Evolutionary conservation across 2,329 filamentous ascomycete genomes (phyloP), one percentile per base, ranked within the genome.

Genomic region (Trichoderma sp.): DNA sequence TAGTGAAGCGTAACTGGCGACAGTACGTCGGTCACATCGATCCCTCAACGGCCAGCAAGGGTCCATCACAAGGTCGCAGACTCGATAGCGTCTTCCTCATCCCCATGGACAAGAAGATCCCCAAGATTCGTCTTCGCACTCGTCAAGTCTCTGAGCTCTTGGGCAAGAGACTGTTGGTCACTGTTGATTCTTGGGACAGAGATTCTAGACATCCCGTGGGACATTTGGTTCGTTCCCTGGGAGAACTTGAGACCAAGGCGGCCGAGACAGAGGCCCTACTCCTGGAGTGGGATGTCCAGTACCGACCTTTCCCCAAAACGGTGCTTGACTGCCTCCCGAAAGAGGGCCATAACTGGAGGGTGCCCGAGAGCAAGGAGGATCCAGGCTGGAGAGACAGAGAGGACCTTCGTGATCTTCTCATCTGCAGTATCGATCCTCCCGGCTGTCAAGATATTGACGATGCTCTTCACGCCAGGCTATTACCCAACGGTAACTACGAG

Each of bases 381-480:
- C 92, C 94, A 24, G 95, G 95, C 16, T 99, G 97, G 97, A 92
- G 89, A 79, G 94, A 93, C 78, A 90, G 97, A 77, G 90, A 92
- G 80, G 97, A 99, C 86, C 89, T 98, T 56, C 91, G 97, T 79
- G 91, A 92, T 79, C 90, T 98, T 14, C 88, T 97, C 60, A 94
- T 99, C 77, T 99, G 97, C 89, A 98, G 96, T 85, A 99, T 99
- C 81, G 97, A 99, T 82, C 97, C 97, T 66, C 91, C 95, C 35
- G 95, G 95, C 2, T 99, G 97, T 84, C 96, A 98, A 81, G 97
- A 99, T 87, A 99, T 99, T 75, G 97, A 99, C 81, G 97, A 99
- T 84, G 97, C 97, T 21, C 90, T 99, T 7, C 97, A 99, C 84
- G 95, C 97, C 7, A 90, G 92, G 76, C 88, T 89, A 68, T 86